Base-by-base conservation (phyloP, 176 grass and related monocot species). In the Rhynchospora breviuscula region DNA sequence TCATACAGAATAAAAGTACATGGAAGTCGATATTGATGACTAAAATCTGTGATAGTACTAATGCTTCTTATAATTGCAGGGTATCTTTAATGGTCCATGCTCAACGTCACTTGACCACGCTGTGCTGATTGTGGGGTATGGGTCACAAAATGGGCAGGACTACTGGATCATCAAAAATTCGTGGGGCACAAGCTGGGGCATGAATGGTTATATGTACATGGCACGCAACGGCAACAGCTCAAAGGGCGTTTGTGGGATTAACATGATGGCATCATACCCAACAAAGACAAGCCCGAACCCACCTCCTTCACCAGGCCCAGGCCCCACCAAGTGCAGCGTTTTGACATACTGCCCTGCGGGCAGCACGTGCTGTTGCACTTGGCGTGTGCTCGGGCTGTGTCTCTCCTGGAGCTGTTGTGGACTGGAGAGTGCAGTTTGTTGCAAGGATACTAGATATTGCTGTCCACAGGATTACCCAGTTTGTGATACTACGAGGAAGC, bases 151-250 rank as follows among this genome's bases (percentile, higher is more conserved):
- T 51, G 92, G 89, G 49, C 90, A 92, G 79, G 91, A 98, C 78
- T 98, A 98, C 62, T 98, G 96, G 95, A 95, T 98, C 79, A 35
- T 98, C 71, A 98, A 98, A 81, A 98, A 98, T 63, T 95, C 96
- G 7, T 98, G 96, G 96, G 96, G 96, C 65, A 89, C 90, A 67
- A 83, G 21, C 23, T 98, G 93, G 96, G 96, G 96, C 73, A 98
- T 98, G 89, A 86, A 91, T 72, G 96, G 96, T 3, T 98, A 95
- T 65, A 95, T 98, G 17, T 10, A 89, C 76, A 91, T 95, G 88
- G 92, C 78, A 17, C 67, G 96, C 8, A 95, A 98, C 59, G 84
- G 87, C 61, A 87, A 83, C 33, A 84, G 84, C 17, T 86, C 92
- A 0, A 56, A 85, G 31, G 96, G 96, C 14, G 4, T 98, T 4